These are phyloP conservation scores for Lipomyces yamanashiensis DNA, from an alignment of 805 yeast genomes.

Conservation along the genomic window DNA sequence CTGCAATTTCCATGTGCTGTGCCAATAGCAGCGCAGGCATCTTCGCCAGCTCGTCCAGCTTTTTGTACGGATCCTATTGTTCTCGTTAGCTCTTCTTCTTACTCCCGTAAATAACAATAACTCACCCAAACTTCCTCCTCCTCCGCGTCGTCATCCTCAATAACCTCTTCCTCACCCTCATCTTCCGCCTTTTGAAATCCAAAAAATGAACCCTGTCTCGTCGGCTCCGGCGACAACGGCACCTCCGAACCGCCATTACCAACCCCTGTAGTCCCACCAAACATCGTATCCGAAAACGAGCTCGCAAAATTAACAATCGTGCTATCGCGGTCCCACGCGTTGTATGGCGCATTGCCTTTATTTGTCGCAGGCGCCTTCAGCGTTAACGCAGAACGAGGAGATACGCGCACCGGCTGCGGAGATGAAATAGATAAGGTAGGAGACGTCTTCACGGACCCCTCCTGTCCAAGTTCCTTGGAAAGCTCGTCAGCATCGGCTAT, in stretches of 20 bases:
- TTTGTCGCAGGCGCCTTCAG: neutral
- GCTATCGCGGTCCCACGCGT: slow-evolving; percentile 36
- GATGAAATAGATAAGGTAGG: neutral
- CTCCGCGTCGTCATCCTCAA: slow-evolving; percentile 4
- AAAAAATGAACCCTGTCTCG: slow-evolving; percentile 18
- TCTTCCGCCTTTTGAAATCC: slow-evolving; percentile 2
- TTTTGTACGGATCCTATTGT: slow-evolving; percentile 28
- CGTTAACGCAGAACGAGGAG: slow-evolving; percentile 1
- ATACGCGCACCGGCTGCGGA: neutral
- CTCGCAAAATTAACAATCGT: slow-evolving; percentile 17
- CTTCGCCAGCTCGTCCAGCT: slow-evolving; percentile 32
- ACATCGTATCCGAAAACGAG: slow-evolving; percentile 6
- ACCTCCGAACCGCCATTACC: neutral
- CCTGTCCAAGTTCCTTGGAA: neutral
- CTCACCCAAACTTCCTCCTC: slow-evolving; percentile 18
- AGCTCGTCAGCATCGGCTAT: neutral
- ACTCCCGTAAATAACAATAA: neutral
- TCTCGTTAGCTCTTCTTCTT: neutral
- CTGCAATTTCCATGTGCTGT: slow-evolving; percentile 13
- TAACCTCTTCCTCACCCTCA: slow-evolving; percentile 7
- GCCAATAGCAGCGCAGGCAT: slow-evolving; percentile 32
- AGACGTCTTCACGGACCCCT: neutral
- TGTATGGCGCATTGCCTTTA: slow-evolving; percentile 9
- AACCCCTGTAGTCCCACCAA: neutral
- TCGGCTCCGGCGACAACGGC: slow-evolving; percentile 5